Percentiles rank a stretch among this genome's conserved stretches.
phyloP scores from a whole-genome alignment of 2,329 filamentous ascomycete genomes.

The Pseudogymnoascus verrucosus region DNA sequence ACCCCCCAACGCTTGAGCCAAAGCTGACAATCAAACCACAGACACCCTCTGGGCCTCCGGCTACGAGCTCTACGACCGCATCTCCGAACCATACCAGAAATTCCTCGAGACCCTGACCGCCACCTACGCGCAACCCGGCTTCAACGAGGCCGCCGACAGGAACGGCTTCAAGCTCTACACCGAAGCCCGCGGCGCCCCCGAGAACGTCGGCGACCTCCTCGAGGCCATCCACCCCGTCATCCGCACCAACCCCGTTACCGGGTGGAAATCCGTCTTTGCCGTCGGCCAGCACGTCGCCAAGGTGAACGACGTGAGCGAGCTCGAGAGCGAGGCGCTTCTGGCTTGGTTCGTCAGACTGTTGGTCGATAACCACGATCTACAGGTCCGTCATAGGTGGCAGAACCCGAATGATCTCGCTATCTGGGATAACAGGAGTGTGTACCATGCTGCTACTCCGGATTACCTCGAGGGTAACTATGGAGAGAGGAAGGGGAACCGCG shows the following conservation, averaged over 20 bases:
- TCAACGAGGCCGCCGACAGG: constrained; percentile 38
- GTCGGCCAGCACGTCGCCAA: constrained; percentile 42
- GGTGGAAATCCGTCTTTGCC: constrained; percentile 48
- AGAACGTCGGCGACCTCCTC: constrained; percentile 41
- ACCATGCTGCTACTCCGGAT: constrained; percentile 48
- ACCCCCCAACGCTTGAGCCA: constrained; percentile 25
- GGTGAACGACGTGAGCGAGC: constrained; percentile 42
- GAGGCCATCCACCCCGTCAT: constrained; percentile 46
- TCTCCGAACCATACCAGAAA: constrained; percentile 46
- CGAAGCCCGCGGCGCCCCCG: constrained; percentile 39
- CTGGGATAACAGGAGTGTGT: constrained; percentile 49
- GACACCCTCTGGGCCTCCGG: constrained; percentile 61
- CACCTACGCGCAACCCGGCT: constrained; percentile 43
- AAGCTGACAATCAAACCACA: constrained; percentile 15
- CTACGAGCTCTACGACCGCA: constrained; percentile 58
- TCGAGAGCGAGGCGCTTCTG: constrained; percentile 41
- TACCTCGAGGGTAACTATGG: constrained; percentile 36
- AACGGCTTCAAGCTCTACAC: constrained; percentile 40
- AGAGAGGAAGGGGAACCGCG: constrained; percentile 37
- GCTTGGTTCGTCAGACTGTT: constrained; percentile 45
- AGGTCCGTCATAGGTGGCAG: constrained; percentile 36
- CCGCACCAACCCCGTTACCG: constrained; percentile 50
- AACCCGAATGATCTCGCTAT: constrained; percentile 36
- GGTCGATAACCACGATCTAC: constrained; percentile 48
- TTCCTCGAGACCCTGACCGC: constrained; percentile 53